Evolutionary conservation across 2,329 filamentous ascomycete species (phyloP), one percentile per base, ranked within the genome.

Genomic region (Aspergillus cejpii): DNA sequence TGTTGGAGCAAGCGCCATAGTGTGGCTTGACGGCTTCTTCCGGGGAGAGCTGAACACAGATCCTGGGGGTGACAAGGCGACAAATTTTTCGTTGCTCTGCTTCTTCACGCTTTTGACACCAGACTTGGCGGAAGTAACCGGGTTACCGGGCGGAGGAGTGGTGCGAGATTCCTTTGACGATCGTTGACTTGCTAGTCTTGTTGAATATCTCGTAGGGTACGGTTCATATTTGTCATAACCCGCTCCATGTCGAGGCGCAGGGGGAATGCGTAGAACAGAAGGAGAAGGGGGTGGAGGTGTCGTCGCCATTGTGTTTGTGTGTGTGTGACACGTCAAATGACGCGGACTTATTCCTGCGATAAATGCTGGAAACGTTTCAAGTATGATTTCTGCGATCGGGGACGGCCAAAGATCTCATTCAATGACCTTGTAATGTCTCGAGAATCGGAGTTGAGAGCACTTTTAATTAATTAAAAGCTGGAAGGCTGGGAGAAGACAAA

Each of bases 211-310:
- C 24, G 66, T 66, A 6, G 64, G 55, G 54, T 69, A 67, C 17
- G 65, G 66, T 34, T 65, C 64, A 50, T 64, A 68, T 26, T 59
- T 50, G 51, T 73, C 68, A 53, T 73, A 70, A 45, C 61, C 63
- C 45, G 69, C 56, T 37, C 72, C 72, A 62, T 73, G 68, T 44
- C 64, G 66, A 39, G 72, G 72, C 47, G 71, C 70, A 33, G 62
- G 59, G 36, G 72, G 72, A 38, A 66, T 66, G n/a, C 65, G 58
- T 43, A 69, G 52, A 20, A 51, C 55, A 26, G 63, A 61, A 28
- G 63, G 62, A 26, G 63, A 61, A 28, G 63, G 62, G 27, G 65
- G 61, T n/a, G 71, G 71, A 44, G 71, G 71, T 54, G 71, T 73
- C 28, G 69, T 65, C 41, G 69, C 65, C 69, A 72, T 73, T 41